Percentiles rank a stretch among this genome's conserved stretches.
Conservation (phyloP, 768 basidiomycete species). For the Termitomyces sp. region DNA sequence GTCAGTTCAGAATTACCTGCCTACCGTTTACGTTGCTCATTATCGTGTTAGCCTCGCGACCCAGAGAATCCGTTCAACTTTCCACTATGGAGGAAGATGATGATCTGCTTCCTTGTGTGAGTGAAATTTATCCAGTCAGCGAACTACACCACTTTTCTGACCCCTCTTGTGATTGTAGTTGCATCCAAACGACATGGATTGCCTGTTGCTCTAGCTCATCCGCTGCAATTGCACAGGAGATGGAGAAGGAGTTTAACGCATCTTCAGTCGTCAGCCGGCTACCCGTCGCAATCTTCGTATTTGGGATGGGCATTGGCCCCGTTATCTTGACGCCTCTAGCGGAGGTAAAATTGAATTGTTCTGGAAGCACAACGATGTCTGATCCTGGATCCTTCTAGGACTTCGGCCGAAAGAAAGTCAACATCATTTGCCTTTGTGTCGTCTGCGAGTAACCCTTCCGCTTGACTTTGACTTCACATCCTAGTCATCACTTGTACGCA, state of each 20-base stretch:
- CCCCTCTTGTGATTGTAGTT: slow-evolving; percentile 7
- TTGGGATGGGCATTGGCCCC: slow-evolving; percentile 20
- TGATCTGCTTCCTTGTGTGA: slow-evolving; percentile 21
- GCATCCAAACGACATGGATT: slow-evolving; percentile 18
- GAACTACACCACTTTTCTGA: neutral
- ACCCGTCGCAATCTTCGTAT: slow-evolving; percentile 22
- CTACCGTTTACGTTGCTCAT: neutral
- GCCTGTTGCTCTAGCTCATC: slow-evolving; percentile 21
- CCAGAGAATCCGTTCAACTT: slow-evolving; percentile 23
- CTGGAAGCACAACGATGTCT: neutral
- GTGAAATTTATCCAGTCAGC: neutral
- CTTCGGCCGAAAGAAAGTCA: slow-evolving; percentile 22
- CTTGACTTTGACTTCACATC: slow-evolving; percentile 11
- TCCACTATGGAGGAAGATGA: slow-evolving; percentile 18
- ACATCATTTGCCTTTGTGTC: slow-evolving; percentile 16
- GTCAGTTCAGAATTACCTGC: slow-evolving; percentile 6
- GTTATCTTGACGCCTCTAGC: slow-evolving; percentile 22
- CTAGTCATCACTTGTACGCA: slow-evolving; percentile 12
- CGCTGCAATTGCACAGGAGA: slow-evolving; percentile 16
- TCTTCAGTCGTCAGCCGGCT: slow-evolving; percentile 18
- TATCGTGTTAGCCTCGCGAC: slow-evolving; percentile 17
- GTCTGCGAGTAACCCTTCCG: slow-evolving; percentile 17
- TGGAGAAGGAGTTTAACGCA: slow-evolving; percentile 18
- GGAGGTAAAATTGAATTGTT: slow-evolving; percentile 12
- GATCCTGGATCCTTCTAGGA: slow-evolving; percentile 11